A percentile compares a stretch with the other conserved stretches of the same genome.
Evolutionary conservation across 2,329 filamentous ascomycete genomes (phyloP).

Genomic region (Fusarium scirpi): DNA sequence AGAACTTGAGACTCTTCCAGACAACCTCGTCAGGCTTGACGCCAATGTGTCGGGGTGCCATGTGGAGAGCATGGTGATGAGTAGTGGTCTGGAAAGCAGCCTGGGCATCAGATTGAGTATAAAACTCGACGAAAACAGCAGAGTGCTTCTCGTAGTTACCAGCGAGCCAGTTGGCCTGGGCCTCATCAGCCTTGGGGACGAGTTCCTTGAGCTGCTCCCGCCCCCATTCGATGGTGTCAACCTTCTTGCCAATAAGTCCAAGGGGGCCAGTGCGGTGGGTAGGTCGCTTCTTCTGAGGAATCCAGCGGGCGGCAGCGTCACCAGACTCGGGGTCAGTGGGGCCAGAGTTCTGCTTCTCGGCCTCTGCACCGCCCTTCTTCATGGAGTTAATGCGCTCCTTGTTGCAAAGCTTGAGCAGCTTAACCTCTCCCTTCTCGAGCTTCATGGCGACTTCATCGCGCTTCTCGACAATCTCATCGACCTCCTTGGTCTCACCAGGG

Average conservation of each 20-base stretch:
- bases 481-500: constrained; percentile 75
- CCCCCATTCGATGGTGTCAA: constrained; percentile 90
- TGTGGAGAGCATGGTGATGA: constrained; percentile 84
- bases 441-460: constrained; percentile 80
- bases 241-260: constrained; percentile 73
- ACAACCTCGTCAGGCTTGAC: constrained; percentile 84
- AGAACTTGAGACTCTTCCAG: constrained; percentile 79
- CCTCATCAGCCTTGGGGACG: constrained; percentile 74
- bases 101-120: constrained; percentile 84
- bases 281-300: constrained; percentile 75
- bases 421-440: constrained; percentile 85
- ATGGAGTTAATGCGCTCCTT: constrained; percentile 53
- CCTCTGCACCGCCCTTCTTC: constrained; percentile 50
- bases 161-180: constrained; percentile 71
- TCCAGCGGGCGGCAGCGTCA: constrained; percentile 71
- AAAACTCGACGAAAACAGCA: constrained; percentile 94
- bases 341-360: constrained; percentile 52
- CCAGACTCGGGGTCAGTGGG: constrained; percentile 75
- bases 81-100: constrained; percentile 84
- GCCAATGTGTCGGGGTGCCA: constrained; percentile 87
- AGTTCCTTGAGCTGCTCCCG: constrained; percentile 67
- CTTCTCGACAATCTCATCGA: constrained; percentile 83
- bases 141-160: constrained; percentile 73
- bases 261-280: constrained; percentile 73
- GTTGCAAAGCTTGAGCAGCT: constrained; percentile 74